Evolutionary conservation across 1,284 basidiomycete species (phyloP), one percentile per base, ranked within the genome.

Genomic region (Farysia itapuensis): DNA sequence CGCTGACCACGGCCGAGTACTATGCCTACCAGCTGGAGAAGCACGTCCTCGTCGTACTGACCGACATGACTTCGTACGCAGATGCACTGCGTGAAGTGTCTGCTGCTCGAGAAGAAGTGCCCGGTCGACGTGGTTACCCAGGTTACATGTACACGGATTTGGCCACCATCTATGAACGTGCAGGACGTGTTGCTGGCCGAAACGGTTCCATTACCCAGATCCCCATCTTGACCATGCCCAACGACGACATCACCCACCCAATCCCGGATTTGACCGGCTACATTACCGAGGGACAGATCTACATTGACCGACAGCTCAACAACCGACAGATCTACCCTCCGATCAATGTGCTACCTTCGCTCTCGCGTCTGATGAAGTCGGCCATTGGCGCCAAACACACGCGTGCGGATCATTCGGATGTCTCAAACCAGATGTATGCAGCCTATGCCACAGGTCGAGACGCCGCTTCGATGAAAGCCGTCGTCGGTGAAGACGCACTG

Each of bases 121-220:
- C 95, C 51, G 95, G 95, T 77, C 91, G 95, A 79, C 90, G 95
- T 82, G 95, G 95, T 74, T 99, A 98, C 84, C 95, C 95, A 35
- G 78, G 91, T 79, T 95, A 95, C 82, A 95, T 95, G 92, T 76
- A 76, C 58, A 76, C 74, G 21, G 74, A 76, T 50, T 58, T 79
- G 69, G 78, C 95, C 49, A 97, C 94, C 19, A 93, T 99, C 76
- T 99, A 99, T 80, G 95, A 99, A 80, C 91, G 95, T 80, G 95
- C 95, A 36, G 95, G 95, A 47, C 93, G 95, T 78, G 95, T 99
- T 35, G 81, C 94, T 79, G 95, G 95, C 57, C 85, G 95, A 57
- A 97, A 97, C 80, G 95, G 95, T 36, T 97, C 93, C 34, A 99
- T 99, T 81, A 99, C 95, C 38, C 95, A 99, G 81, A 96, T 98